Evolutionary conservation across 305 asterid species (phyloP), one percentile per base, ranked within the genome.

Genomic region (Solanum chacoense): DNA sequence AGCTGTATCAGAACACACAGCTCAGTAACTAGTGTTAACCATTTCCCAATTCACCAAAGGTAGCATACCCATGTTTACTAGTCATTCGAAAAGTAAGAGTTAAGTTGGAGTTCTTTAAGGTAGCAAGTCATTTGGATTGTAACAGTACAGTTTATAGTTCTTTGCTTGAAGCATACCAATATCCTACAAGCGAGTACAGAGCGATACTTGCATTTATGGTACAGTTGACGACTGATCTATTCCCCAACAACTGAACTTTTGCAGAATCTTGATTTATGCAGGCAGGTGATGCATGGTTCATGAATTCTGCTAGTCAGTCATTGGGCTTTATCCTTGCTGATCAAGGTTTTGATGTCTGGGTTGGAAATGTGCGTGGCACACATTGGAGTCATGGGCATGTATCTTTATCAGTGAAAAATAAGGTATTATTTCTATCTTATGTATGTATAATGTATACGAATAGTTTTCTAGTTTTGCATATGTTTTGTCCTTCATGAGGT

Each of bases 231-330:
- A 31, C 86, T 31, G 42, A 29, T 55, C 9, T 24, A 38, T 86
- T 87, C 67, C 78, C 29, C 65, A 78, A 38, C 12, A 38, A 35
- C 77, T 89, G 86, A 84, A 36, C 31, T 72, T 78, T 65, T 69
- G 67, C 65, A 42, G 86, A 75, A 86, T 91, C 85, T 87, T 45
- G 81, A 79, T 80, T 76, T 63, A 65, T 91, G 92, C 95, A 97
- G 99, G 97, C 96, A 67, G 99, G 99, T 90, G 99, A 97, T 91
- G 97, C 98, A 8, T 96, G 99, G 99, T 97, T 97, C 94, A 42
- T 96, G 96, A 93, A 97, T 90, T 92, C 98, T 76, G 91, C 93
- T 78, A 90, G 91, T 88, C 94, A 95, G 85, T 95, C 99, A 24
- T 89, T 96, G 92, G 99, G 99, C 55, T 97, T 96, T 92, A 91